phyloP scores from a whole-genome alignment of 495 filamentous ascomycete species.

The Pyrenula massariospora region DNA sequence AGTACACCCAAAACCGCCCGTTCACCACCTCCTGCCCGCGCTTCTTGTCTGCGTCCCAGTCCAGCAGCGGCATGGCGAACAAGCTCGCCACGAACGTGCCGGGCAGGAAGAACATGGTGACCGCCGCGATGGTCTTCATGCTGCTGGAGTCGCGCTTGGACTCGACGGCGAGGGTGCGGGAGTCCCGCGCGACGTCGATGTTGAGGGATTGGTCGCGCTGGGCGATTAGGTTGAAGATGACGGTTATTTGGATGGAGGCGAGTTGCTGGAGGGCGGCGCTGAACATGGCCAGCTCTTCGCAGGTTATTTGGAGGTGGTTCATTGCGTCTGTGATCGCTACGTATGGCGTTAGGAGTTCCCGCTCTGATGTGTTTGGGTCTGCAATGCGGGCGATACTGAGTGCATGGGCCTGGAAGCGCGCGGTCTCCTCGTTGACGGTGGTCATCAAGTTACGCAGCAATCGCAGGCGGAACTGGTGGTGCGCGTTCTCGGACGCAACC shows the following conservation, averaged over 20 bases:
- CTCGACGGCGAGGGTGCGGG: constrained; percentile 14
- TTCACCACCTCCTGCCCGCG: constrained; percentile 7
- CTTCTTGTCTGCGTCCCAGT: constrained; percentile 8
- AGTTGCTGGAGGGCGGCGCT: background rate
- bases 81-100: constrained; percentile 18
- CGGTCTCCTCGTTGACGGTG: background rate
- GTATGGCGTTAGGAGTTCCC: background rate
- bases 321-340: background rate
- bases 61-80: constrained; percentile 26
- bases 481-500: background rate
- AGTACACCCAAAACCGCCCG: constrained; percentile 20
- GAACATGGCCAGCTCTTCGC: background rate
- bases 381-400: background rate
- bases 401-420: background rate
- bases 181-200: constrained; percentile 14
- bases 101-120: constrained; percentile 26
- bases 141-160: constrained; percentile 21
- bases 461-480: background rate
- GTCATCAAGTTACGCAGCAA: background rate
- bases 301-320: background rate
- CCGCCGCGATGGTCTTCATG: constrained; percentile 26
- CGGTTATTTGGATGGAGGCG: background rate
- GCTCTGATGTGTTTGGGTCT: background rate
- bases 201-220: constrained; percentile 12
- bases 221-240: constrained; percentile 9